Evolutionary conservation across 2,329 filamentous ascomycete species (phyloP).

Genomic region (Hysterium pulicare): DNA sequence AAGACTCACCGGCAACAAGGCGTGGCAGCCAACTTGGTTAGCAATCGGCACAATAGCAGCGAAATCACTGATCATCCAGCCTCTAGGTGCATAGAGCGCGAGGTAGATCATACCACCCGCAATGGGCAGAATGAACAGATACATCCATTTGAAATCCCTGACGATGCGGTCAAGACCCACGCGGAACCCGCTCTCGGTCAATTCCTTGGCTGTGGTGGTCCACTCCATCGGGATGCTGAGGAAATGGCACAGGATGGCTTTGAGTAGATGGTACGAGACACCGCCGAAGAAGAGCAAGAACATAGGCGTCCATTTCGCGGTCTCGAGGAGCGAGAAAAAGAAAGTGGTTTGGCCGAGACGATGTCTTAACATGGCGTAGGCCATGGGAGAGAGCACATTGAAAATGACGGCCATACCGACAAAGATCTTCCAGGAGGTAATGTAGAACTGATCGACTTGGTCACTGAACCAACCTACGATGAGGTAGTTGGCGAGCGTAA

Average conservation of each 20-base stretch:
- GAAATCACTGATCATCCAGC: slow-evolving; percentile 44
- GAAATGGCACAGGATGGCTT: slow-evolving; percentile 76
- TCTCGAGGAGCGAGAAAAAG: slow-evolving; percentile 51
- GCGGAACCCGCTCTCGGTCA: slow-evolving; percentile 78
- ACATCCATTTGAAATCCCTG: slow-evolving; percentile 66
- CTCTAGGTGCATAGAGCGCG: slow-evolving; percentile 63
- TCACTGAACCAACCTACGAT: slow-evolving; percentile 67
- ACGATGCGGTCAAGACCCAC: slow-evolving; percentile 77
- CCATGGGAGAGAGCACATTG: slow-evolving; percentile 57
- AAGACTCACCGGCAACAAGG: slow-evolving; percentile 61
- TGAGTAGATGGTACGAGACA: slow-evolving; percentile 72
- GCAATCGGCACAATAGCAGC: slow-evolving; percentile 75
- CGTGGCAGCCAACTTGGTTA: slow-evolving; percentile 65
- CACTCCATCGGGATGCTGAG: slow-evolving; percentile 82
- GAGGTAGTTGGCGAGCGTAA: slow-evolving; percentile 66
- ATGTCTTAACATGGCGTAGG: slow-evolving; percentile 60
- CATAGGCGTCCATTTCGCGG: slow-evolving; percentile 61
- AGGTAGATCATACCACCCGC: slow-evolving; percentile 62
- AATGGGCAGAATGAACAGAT: slow-evolving; percentile 62
- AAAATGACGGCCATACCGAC: slow-evolving; percentile 62
- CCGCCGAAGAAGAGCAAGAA: slow-evolving; percentile 79
- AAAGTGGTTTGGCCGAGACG: slow-evolving; percentile 54
- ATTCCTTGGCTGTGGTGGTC: slow-evolving; percentile 79
- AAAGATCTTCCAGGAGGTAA: slow-evolving; percentile 67
- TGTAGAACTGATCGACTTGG: slow-evolving; percentile 74